phyloP scores from a whole-genome alignment of 257 asterid species.

The Pogostemon cablin region DNA sequence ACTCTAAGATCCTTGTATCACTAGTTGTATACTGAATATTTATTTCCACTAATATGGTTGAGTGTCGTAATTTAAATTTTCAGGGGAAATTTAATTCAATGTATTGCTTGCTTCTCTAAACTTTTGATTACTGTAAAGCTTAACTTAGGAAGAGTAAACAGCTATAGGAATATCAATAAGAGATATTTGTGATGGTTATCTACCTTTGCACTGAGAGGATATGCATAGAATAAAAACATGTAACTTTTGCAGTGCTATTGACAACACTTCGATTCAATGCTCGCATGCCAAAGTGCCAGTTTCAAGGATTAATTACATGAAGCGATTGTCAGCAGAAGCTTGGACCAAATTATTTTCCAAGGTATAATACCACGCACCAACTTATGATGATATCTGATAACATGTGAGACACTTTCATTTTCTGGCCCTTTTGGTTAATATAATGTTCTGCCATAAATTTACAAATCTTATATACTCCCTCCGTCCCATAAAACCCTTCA shows the following conservation, averaged over 20 bases:
- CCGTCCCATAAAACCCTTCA: too few relatives aligned
- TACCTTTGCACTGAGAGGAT: conserved; percentile 18
- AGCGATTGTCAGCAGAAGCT: conserved; percentile 87
- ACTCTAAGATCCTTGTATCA: conserved; percentile 15
- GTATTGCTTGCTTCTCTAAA: conserved; percentile 15
- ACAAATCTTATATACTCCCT: background rate
- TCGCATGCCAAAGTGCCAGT: conserved; percentile 84
- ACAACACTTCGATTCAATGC: conserved; percentile 82
- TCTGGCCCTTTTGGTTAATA: background rate
- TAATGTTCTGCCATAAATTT: background rate
- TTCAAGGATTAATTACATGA: conserved; percentile 67
- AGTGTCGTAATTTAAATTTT: conserved; percentile 13
- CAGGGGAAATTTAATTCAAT: conserved; percentile 4
- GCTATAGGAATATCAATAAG: conserved; percentile 18
- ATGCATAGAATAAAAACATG: conserved; percentile 24
- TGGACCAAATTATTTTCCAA: conserved; percentile 76
- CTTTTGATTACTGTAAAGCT: conserved; percentile 9
- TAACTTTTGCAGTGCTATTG: conserved; percentile 69
- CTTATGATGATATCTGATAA: conserved; percentile 32
- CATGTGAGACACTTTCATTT: conserved; percentile 23
- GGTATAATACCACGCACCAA: conserved; percentile 49
- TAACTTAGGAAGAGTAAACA: conserved; percentile 16
- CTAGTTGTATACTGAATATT: background rate
- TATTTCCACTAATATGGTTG: conserved; percentile 1
- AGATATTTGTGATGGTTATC: conserved; percentile 16